A percentile compares a stretch with the other conserved stretches of the same genome.
phyloP scores from a whole-genome alignment of 1,139 yeast genomes.

The Blastobotrys ciferrii region DNA sequence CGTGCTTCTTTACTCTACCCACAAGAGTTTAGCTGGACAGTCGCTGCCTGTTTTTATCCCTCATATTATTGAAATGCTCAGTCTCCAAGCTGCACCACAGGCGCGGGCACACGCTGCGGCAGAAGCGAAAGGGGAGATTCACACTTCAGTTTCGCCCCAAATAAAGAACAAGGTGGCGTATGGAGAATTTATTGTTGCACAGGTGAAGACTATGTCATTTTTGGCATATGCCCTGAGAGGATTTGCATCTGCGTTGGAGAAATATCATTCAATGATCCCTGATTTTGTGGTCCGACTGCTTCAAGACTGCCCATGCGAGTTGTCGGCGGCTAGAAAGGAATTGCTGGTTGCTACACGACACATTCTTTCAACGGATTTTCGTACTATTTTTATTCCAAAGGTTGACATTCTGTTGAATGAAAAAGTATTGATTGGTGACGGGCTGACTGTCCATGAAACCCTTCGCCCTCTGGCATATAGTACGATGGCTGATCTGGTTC shows the following conservation, averaged over 20 bases:
- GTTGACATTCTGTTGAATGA: slow-evolving; percentile 84
- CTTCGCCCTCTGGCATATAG: slow-evolving; percentile 87
- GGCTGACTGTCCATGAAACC: slow-evolving; percentile 86
- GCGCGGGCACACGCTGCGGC: slow-evolving; percentile 65
- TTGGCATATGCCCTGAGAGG: slow-evolving; percentile 91
- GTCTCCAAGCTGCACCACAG: slow-evolving; percentile 73
- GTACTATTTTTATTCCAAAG: slow-evolving; percentile 79
- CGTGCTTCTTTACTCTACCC: slow-evolving; percentile 86
- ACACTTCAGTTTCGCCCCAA: slow-evolving; percentile 58
- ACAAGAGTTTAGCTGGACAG: slow-evolving; percentile 69
- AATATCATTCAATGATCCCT: slow-evolving; percentile 72
- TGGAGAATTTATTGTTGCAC: slow-evolving; percentile 90
- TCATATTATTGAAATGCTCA: slow-evolving; percentile 69
- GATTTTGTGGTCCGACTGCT: slow-evolving; percentile 79
- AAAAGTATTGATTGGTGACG: slow-evolving; percentile 85
- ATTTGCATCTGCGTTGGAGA: slow-evolving; percentile 62
- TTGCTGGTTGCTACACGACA: slow-evolving; percentile 92
- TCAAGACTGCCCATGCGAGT: slow-evolving; percentile 96
- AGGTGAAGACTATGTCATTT: slow-evolving; percentile 94
- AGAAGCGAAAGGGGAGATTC: slow-evolving; percentile 52
- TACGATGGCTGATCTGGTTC: slow-evolving; percentile 93
- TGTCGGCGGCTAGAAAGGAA: slow-evolving; percentile 90
- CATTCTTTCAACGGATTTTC: slow-evolving; percentile 82
- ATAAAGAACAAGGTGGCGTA: slow-evolving; percentile 76
- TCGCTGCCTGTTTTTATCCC: slow-evolving; percentile 80